Evolutionary conservation across 345 rosid genomes (phyloP), one percentile per base, ranked within the genome.

Genomic region (Alliaria petiolata): DNA sequence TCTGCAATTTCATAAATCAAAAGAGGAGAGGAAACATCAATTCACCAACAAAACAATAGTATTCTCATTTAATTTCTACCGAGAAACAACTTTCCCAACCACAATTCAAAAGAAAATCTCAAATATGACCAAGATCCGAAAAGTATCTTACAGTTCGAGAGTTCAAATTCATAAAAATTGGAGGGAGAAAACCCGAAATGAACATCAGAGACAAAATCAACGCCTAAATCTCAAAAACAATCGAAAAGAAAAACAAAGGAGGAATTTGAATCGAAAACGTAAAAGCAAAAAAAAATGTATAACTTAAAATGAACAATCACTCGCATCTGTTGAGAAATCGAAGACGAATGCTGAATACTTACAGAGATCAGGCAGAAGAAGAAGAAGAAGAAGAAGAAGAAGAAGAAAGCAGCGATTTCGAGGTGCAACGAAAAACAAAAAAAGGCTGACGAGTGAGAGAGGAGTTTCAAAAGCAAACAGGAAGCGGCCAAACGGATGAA

Each of bases 401-500:
- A 35, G 3, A 35, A 35, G 12, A 40, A 14, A 35, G 6, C 31
- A 28, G 31, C 31, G 31, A 28, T 28, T 4, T 28, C 31, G 31
- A 28, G 31, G 31, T 28, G 31, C 3, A 28, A 28, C 31, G 6
- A 4, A 5, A 28, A 28, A 28, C 28, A 26, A 26, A 0, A 28
- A 28, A 28, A 28, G 31, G 31, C 30, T 33, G 55, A 34, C 33
- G 45, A 64, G 56, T 47, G 56, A 58, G 1, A 56, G 36, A 13
- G 1, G 54, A 56, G 63, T 68, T 68, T 68, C 44, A 33, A 15
- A 39, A 47, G 15, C 33, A 22, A 22, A 26, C 16, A 47, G 20
- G 51, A 36, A 35, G 59, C 51, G 44, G 39, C 49, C 50, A 69
- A 69, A 69, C 49, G n/a, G 67, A 60, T 49, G 60, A 50, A 57